These are phyloP conservation scores for Cunninghamia lanceolata DNA, from an alignment of 75 land plant species.

Conservation along the genomic window DNA sequence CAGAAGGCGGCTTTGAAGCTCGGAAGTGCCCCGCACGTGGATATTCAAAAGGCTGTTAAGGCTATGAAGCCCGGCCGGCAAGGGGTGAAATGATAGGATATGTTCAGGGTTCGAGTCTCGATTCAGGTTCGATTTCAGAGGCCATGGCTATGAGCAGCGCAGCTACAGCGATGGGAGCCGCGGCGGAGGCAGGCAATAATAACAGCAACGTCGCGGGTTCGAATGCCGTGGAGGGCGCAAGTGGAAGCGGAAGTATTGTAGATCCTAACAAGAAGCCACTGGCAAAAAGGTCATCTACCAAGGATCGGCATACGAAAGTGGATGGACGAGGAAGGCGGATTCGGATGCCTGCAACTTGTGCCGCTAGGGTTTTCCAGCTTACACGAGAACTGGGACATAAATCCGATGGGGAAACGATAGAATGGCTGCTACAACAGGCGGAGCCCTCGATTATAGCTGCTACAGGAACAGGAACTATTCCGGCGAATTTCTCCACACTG, in stretches of 20 bases:
- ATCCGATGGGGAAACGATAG: conserved; percentile 95
- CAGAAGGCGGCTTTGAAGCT: neutral
- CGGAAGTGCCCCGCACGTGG: neutral
- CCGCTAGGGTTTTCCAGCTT: conserved; percentile 92
- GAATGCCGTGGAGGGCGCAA: neutral
- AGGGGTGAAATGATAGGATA: conserved; percentile 6
- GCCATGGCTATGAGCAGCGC: neutral
- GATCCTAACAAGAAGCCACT: conserved; percentile 49
- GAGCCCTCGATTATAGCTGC: conserved; percentile 87
- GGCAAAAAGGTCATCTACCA: conserved; percentile 49
- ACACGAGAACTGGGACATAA: conserved; percentile 91
- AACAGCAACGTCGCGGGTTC: neutral
- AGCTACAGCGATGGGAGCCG: neutral
- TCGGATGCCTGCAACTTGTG: conserved; percentile 92
- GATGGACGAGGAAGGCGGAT: conserved; percentile 91
- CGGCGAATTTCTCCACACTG: conserved; percentile 56
- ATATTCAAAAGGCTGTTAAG: neutral
- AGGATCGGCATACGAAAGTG: conserved; percentile 91
- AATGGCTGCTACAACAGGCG: conserved; percentile 93
- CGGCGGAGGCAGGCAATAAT: neutral
- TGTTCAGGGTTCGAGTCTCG: conserved; percentile 9
- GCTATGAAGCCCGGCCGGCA: neutral
- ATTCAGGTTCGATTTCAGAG: neutral
- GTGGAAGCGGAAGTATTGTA: neutral
- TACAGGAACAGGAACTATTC: conserved; percentile 90